Conservation (phyloP, 225 moss, liverwort and hornwort species). For the Polytrichum commune region DNA sequence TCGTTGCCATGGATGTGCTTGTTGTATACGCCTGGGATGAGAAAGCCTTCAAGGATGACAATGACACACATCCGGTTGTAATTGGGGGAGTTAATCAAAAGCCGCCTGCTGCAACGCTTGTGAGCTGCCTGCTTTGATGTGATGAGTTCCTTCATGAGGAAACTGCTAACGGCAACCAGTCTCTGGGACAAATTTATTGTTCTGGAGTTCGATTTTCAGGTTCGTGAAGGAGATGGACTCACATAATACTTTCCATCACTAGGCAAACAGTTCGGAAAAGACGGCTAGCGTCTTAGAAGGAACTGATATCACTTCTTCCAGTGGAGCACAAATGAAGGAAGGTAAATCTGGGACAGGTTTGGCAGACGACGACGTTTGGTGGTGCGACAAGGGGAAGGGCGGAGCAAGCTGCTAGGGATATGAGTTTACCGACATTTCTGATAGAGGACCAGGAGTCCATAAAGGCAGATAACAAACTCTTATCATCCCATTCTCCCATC, state of each 20-base stretch:
- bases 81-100: not conserved
- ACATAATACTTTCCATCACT: too few species aligned
- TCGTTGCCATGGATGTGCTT: conserved; percentile 6
- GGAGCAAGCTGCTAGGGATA: conserved; percentile 48
- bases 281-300: too few species aligned
- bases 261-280: too few species aligned
- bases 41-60: conserved; percentile 1
- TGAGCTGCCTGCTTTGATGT: too few species aligned
- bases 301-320: not conserved
- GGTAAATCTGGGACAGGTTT: not conserved
- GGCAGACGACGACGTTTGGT: conserved; percentile 26
- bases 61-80: conserved; percentile 1
- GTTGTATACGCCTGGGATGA: conserved; percentile 4
- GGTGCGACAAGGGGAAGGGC: conserved; percentile 32
- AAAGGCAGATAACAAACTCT: conserved; percentile 65
- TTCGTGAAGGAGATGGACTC: too few species aligned
- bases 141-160: too few species aligned
- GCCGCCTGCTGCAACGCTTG: too few species aligned
- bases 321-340: conserved; percentile 8
- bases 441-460: conserved; percentile 75
- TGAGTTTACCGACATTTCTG: conserved; percentile 65
- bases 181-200: too few species aligned
- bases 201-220: too few species aligned
- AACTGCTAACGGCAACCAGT: too few species aligned
- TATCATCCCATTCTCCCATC: conserved; percentile 63